These are phyloP conservation scores for Candida corydali DNA, from an alignment of 805 yeast species.

Conservation along the genomic window DNA sequence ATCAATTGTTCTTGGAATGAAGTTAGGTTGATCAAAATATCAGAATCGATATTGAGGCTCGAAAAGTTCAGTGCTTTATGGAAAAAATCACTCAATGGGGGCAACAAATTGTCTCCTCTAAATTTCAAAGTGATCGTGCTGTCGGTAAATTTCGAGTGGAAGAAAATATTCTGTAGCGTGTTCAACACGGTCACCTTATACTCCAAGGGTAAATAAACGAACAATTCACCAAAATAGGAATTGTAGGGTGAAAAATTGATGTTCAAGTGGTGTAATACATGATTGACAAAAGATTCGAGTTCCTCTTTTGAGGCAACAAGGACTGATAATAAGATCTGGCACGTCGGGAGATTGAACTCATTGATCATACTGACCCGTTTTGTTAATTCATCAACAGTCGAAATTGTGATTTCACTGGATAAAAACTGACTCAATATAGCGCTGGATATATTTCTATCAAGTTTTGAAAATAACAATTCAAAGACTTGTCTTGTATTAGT, in stretches of 20 bases:
- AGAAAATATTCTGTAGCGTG: constrained; percentile 25
- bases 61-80: constrained; percentile 42
- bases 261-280: constrained; percentile 17
- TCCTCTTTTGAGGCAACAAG: constrained; percentile 12
- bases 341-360: constrained; percentile 34
- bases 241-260: constrained; percentile 25
- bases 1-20: constrained; percentile 20
- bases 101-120: constrained; percentile 24
- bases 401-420: not conserved
- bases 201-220: constrained; percentile 28
- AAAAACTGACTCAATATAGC: constrained; percentile 16
- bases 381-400: constrained; percentile 14
- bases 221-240: constrained; percentile 39
- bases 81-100: constrained; percentile 40
- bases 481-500: constrained; percentile 17
- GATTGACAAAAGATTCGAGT: constrained; percentile 13
- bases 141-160: constrained; percentile 14
- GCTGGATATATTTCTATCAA: constrained; percentile 15
- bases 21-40: constrained; percentile 20
- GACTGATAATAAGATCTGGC: constrained; percentile 24
- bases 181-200: constrained; percentile 21
- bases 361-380: constrained; percentile 14
- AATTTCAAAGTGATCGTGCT: constrained; percentile 2
- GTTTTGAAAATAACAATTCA: constrained; percentile 16
- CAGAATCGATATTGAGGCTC: constrained; percentile 15